phyloP scores from a whole-genome alignment of 1,284 basidiomycete species.

The Sparassis latifolia region DNA sequence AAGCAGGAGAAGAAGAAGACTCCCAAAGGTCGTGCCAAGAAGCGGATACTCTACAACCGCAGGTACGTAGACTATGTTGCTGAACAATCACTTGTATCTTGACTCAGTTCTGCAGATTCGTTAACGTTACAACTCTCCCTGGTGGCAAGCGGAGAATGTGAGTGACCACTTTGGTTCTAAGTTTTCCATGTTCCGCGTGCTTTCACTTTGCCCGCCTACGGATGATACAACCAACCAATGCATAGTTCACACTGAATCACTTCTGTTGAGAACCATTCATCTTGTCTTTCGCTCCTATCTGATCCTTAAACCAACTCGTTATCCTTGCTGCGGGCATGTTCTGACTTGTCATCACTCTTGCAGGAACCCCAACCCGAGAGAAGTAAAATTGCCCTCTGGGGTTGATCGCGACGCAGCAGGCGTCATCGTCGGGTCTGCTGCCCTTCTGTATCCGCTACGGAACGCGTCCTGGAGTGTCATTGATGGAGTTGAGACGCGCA shows the following conservation, averaged over 20 bases:
- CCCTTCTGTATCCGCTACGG: slow-evolving; percentile 6
- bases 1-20: slow-evolving; percentile 98
- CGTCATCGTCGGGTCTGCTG: slow-evolving; percentile 9
- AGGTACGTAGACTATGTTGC: slow-evolving; percentile 48
- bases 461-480: slow-evolving; percentile 13
- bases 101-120: slow-evolving; percentile 56
- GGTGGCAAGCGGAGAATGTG: slow-evolving; percentile 96
- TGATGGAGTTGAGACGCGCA: slow-evolving; percentile 14
- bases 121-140: slow-evolving; percentile 87
- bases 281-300: slow-evolving; percentile 95
- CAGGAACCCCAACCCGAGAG: slow-evolving; percentile 80
- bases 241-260: slow-evolving; percentile 91
- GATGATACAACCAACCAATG: slow-evolving; percentile 68
- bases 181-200: slow-evolving; percentile 7
- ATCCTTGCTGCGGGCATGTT: slow-evolving; percentile 4
- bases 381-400: slow-evolving; percentile 43
- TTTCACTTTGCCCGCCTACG: slow-evolving; percentile 11
- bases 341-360: slow-evolving; percentile 22
- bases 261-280: slow-evolving; percentile 75
- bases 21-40: slow-evolving; percentile 94
- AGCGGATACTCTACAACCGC: slow-evolving; percentile 91
- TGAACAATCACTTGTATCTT: slow-evolving; percentile 4
- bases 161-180: slow-evolving; percentile 34
- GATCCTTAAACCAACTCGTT: slow-evolving; percentile 33
- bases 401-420: slow-evolving; percentile 14